Evolutionary conservation across 2,329 filamentous ascomycete genomes (phyloP).

Genomic region (Knufia petricola): DNA sequence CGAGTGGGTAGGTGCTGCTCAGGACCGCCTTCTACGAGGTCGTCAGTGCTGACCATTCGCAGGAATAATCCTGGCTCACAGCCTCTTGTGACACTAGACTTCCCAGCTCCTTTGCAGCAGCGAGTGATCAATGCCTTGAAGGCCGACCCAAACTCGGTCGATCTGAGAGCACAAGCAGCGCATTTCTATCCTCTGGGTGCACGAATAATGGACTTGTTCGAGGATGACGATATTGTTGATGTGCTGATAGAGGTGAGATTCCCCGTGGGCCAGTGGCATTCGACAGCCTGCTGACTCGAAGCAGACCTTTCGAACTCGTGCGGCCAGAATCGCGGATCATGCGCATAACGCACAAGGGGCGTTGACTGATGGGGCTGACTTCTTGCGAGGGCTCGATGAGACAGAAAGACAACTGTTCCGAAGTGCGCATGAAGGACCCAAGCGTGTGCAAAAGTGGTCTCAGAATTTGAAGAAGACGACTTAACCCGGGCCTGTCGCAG

Average conservation of each 20-base stretch:
- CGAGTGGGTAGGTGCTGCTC: slow-evolving; percentile 33
- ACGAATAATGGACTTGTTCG: slow-evolving; percentile 80
- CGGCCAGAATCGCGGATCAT: slow-evolving; percentile 75
- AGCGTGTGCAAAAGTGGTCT: slow-evolving; percentile 30
- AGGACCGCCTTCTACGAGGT: not conserved
- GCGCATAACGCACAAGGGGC: slow-evolving; percentile 61
- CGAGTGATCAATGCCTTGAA: slow-evolving; percentile 82
- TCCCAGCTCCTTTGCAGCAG: slow-evolving; percentile 65
- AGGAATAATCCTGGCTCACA: slow-evolving; percentile 22
- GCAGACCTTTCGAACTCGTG: slow-evolving; percentile 69
- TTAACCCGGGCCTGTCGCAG: slow-evolving; percentile 41
- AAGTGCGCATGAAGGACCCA: slow-evolving; percentile 63
- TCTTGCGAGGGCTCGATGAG: slow-evolving; percentile 80
- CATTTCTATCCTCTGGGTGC: slow-evolving; percentile 84
- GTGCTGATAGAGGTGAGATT: slow-evolving; percentile 48
- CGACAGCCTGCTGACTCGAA: not conserved
- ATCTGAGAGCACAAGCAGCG: slow-evolving; percentile 69
- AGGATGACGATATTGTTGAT: slow-evolving; percentile 71
- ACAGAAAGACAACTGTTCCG: slow-evolving; percentile 72
- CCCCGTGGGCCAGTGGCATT: not conserved
- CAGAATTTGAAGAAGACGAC: slow-evolving; percentile 20
- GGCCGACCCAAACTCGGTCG: slow-evolving; percentile 77
- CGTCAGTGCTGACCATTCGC: not conserved
- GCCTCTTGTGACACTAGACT: slow-evolving; percentile 67
- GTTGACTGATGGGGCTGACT: slow-evolving; percentile 60